Evolutionary conservation across 2,329 filamentous ascomycete genomes (phyloP), one percentile per base, ranked within the genome.

Genomic region (Zymoseptoria crescenta): DNA sequence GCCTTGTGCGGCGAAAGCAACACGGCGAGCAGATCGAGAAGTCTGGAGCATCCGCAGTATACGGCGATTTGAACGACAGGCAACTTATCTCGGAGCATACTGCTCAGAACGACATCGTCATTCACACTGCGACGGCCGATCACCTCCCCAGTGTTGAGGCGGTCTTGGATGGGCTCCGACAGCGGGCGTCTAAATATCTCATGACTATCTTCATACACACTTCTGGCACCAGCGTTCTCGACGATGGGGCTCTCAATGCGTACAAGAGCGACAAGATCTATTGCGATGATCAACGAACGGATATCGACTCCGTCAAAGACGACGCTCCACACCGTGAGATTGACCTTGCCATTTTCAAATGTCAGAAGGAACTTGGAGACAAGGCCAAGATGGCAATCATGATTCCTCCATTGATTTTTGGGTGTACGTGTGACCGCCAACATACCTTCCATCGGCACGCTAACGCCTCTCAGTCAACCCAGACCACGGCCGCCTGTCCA

Each of bases 81-180:
- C 64, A 69, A 1, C 62, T 75, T 16, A 77, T 79, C 64, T 68
- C 69, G 5, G 67, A 75, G 41, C 69, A 77, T 19, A 67, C 72
- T 1, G 54, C 68, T 2, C 60, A 72, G 21, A 71, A 72, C 61
- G 78, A 81, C 55, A 74, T 79, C 8, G 69, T 77, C 45, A 70
- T 81, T 56, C 78, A 81, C 67, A 79, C 76, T 20, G 79, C 79
- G 10, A 79, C 77, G 3, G 77, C 78, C 3, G 79, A 81, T 67
- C 74, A 81, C 59, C 66, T 77, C 19, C 75, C 76, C 9, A 77
- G 74, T 10, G 78, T 73, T 1, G 63, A 77, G 63, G 76, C 78
- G 16, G 71, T 81, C 10, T 66, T 81, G 3, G 72, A 74, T 8
- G 79, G 77, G 6, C 65, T 81, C 55, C 63, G 72, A 53, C 63